A percentile compares a stretch with the other conserved stretches of the same genome.
These are phyloP conservation scores for Zoysia japonica DNA, from an alignment of 176 grass and related monocot genomes.

Conservation along the genomic window DNA sequence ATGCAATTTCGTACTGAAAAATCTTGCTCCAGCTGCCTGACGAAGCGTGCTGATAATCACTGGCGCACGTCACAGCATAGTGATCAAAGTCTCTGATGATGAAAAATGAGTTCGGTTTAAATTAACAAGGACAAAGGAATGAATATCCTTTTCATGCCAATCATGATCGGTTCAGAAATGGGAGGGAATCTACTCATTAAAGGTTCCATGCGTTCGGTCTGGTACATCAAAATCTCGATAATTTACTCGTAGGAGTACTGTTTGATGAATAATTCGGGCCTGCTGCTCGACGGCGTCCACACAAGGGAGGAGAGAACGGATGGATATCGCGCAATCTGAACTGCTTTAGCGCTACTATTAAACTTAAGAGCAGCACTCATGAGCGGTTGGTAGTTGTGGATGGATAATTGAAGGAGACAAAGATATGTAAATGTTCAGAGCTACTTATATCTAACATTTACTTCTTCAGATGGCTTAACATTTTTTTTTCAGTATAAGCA, in stretches of 20 bases:
- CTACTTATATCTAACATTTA: not conserved
- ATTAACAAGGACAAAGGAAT: conserved; percentile 34
- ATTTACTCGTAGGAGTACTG: not conserved
- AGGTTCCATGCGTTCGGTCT: conserved; percentile 22
- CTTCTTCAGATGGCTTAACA: not conserved
- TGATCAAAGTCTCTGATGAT: conserved; percentile 33
- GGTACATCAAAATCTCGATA: not conserved
- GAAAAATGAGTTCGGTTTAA: not conserved
- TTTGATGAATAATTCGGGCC: not conserved
- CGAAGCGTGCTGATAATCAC: conserved; percentile 7
- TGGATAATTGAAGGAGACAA: not conserved
- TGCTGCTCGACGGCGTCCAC: not conserved
- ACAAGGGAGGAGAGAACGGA: not conserved
- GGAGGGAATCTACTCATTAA: conserved; percentile 33
- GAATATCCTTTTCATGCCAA: conserved; percentile 9
- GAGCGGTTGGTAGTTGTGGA: not conserved
- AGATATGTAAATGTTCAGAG: not conserved
- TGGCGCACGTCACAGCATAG: not conserved
- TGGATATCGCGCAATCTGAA: not conserved
- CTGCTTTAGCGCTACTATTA: not conserved
- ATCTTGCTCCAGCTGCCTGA: not conserved
- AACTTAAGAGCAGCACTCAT: not conserved
- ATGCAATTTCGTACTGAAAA: not conserved
- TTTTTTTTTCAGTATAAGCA: not conserved
- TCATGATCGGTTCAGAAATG: conserved; percentile 39